A percentile compares a stretch with the other conserved stretches of the same genome.
Evolutionary conservation across 257 asterid genomes (phyloP).

Genomic region (Capsicum pubescens): DNA sequence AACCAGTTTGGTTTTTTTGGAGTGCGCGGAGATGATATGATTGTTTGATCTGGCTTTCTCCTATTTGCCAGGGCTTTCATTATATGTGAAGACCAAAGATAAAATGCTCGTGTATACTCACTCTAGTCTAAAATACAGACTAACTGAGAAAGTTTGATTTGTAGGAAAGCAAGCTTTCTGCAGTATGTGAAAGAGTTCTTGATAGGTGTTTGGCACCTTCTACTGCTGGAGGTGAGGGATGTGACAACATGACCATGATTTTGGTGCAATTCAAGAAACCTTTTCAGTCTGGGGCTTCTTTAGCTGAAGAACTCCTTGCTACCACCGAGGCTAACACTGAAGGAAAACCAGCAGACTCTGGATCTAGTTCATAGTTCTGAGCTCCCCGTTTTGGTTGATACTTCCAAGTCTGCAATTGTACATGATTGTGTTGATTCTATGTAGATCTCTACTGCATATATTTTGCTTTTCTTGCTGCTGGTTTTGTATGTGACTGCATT

Average conservation of each 20-base stretch:
- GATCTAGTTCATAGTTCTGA: constrained; percentile 25
- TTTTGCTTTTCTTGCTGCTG: neutral
- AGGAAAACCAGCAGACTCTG: constrained; percentile 29
- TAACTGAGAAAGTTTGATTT: constrained; percentile 28
- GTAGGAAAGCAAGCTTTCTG: constrained; percentile 80
- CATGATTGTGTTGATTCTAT: neutral
- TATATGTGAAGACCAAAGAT: neutral
- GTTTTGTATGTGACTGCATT: neutral
- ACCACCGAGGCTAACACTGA: constrained; percentile 37
- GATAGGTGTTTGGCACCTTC: constrained; percentile 87
- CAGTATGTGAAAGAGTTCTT: constrained; percentile 75
- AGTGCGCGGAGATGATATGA: neutral
- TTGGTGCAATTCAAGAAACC: constrained; percentile 76
- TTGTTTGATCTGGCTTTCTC: constrained; percentile 18
- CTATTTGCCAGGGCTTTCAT: neutral
- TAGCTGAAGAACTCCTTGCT: constrained; percentile 30
- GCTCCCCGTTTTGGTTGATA: neutral
- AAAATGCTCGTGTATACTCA: neutral
- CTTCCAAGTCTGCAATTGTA: constrained; percentile 12
- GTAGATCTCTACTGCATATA: neutral
- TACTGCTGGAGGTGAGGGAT: constrained; percentile 92
- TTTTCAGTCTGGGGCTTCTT: constrained; percentile 33
- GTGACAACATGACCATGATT: constrained; percentile 97
- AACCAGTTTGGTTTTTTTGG: neutral
- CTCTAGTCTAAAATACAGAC: neutral